A percentile compares a stretch with the other conserved stretches of the same genome.
Conservation (phyloP, 2,329 filamentous ascomycete species). For the Daldinia sp. region DNA sequence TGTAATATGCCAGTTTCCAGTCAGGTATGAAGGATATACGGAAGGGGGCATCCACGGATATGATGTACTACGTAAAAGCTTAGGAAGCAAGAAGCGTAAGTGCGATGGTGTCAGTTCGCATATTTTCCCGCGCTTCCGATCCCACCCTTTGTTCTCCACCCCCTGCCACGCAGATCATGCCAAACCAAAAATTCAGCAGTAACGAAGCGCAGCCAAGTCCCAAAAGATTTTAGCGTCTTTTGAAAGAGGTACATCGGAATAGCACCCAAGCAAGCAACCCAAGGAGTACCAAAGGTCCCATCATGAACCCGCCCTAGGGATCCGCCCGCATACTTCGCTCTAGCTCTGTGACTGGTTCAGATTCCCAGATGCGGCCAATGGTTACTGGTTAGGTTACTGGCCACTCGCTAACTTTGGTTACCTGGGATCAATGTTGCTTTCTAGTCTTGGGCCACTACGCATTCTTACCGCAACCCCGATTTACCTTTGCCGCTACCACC, state of each 20-base stretch:
- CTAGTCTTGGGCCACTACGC: constrained; percentile 5
- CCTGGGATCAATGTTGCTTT: neutral
- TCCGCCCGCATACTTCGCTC: constrained; percentile 10
- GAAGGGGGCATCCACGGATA: neutral
- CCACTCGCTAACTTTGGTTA: neutral
- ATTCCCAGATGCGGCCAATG: constrained; percentile 11
- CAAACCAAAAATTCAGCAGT: neutral
- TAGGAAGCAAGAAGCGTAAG: neutral
- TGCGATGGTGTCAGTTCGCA: constrained; percentile 39
- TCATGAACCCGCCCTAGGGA: neutral
- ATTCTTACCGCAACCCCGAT: constrained; percentile 33
- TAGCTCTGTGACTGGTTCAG: neutral
- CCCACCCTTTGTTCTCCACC: constrained; percentile 19
- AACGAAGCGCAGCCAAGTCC: neutral
- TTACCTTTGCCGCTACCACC: constrained; percentile 28
- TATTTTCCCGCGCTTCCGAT: constrained; percentile 40
- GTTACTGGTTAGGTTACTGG: constrained; percentile 2
- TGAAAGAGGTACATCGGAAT: neutral
- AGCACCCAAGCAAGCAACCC: too few species aligned
- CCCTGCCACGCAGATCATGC: constrained; percentile 35
- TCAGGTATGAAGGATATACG: neutral
- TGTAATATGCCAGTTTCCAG: too few species aligned
- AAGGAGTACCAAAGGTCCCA: neutral
- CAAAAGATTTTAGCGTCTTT: neutral
- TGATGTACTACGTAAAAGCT: constrained; percentile 2